Evolutionary conservation across 176 grass and related monocot genomes (phyloP).

Genomic region (Eremochloa ophiuroides): DNA sequence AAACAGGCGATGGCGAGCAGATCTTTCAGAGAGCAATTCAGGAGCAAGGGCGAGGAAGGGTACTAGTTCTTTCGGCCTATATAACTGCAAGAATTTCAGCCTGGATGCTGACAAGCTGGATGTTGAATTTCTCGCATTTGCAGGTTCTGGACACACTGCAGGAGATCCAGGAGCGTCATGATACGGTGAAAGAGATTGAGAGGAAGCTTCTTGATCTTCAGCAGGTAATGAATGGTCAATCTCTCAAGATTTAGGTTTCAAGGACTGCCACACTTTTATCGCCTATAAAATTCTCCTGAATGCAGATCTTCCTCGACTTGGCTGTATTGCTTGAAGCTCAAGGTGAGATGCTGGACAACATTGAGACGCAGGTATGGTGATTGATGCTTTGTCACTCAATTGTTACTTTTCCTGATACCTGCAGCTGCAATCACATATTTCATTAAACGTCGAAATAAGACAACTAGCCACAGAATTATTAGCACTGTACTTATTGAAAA

Average conservation of each 20-base stretch:
- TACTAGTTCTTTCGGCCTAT: conserved; percentile 6
- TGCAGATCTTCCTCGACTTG: conserved; percentile 78
- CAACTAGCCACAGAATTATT: not conserved
- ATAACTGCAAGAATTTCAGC: not conserved
- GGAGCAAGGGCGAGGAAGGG: conserved; percentile 89
- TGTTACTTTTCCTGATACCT: not conserved
- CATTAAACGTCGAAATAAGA: too few species aligned
- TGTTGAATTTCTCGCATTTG: conserved; percentile 2
- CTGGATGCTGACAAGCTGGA: not conserved
- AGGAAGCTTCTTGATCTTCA: conserved; percentile 73
- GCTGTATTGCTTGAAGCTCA: conserved; percentile 69
- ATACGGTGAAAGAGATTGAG: conserved; percentile 75
- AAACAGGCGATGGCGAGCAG: conserved; percentile 83
- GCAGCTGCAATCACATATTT: not conserved
- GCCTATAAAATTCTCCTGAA: not conserved
- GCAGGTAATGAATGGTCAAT: conserved; percentile 43
- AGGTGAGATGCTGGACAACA: conserved; percentile 73
- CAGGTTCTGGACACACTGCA: conserved; percentile 80
- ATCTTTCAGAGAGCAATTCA: conserved; percentile 87
- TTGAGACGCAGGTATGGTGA: conserved; percentile 53
- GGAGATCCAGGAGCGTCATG: conserved; percentile 91
- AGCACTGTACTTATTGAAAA: not conserved
- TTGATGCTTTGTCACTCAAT: not conserved
- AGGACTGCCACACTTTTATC: not conserved
- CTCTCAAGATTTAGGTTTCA: not conserved